Base-by-base conservation (phyloP, 139 green algal species). In the Klebsormidium nitens region DNA sequence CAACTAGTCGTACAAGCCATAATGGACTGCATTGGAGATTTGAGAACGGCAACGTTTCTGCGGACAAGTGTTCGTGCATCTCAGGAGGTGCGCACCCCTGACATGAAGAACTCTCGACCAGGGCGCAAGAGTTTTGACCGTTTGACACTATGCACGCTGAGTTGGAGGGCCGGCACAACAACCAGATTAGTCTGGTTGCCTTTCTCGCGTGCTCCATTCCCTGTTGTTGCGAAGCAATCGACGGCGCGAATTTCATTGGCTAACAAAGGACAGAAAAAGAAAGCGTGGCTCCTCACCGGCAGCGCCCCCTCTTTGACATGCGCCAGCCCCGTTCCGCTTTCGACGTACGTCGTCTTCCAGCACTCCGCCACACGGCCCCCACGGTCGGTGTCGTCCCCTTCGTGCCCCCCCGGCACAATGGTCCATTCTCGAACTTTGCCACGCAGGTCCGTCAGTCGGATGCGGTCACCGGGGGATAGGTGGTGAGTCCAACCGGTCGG, bases 131-230 rank as follows among this genome's bases (percentile, higher is more conserved):
- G n/a, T n/a, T n/a, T n/a, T n/a, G n/a, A n/a, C n/a, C n/a, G n/a
- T 55, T 55, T 23, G 23, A 23, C 23, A 23, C 23, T 23, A 55
- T 31, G 46, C 46, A 55, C 23, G 23, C 46, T 55, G 23, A 55
- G 23, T 55, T 55, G 23, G 23, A 49, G 34, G 14, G 34, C 66
- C 3, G 66, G 50, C 52, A 74, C 5, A n/a, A 57, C 66, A 26
- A 52, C 66, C 14, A 67, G 35, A 35, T 26, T 26, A 8, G 66
- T 38, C 34, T 34, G 11, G 62, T 5, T 55, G n/a, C 5, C 44
- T 46, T n/a, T n/a, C n/a, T 26, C 49, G 34, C 26, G 26, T 38
- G 34, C 31, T 42, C 2, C 57, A 38, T 2, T 40, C 46, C 17
- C 57, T 65, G 31, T 36, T 46, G 58, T 17, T 65, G 35, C 1